Evolutionary conservation across 768 basidiomycete genomes (phyloP).

Genomic region (Termitomyces sp.): DNA sequence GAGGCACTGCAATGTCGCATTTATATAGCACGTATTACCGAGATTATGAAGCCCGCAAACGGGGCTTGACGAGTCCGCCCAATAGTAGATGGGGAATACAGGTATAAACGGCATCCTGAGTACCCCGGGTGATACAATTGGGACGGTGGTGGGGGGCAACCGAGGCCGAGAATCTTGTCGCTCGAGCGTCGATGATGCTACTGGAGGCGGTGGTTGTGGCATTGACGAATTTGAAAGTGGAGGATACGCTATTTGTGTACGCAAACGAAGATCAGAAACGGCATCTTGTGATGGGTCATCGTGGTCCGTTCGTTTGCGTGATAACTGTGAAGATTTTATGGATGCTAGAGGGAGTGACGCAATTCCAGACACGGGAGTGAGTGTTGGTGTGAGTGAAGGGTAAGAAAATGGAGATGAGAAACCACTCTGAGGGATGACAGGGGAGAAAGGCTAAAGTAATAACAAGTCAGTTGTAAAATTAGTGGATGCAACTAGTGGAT

Average conservation of each 20-base stretch:
- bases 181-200: conserved; percentile 62
- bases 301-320: conserved; percentile 74
- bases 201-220: conserved; percentile 75
- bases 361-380: conserved; percentile 35
- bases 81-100: conserved; percentile 78
- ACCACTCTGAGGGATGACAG: conserved; percentile 28
- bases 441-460: conserved; percentile 24
- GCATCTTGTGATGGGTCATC: conserved; percentile 73
- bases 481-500: neutral
- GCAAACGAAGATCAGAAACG: conserved; percentile 37
- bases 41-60: conserved; percentile 89
- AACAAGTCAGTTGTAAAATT: neutral
- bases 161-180: conserved; percentile 70
- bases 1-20: conserved; percentile 94
- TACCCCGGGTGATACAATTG: conserved; percentile 39
- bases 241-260: conserved; percentile 75
- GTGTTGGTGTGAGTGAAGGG: conserved; percentile 37
- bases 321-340: conserved; percentile 64
- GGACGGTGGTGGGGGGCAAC: conserved; percentile 31
- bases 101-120: conserved; percentile 53
- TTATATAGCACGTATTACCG: conserved; percentile 99
- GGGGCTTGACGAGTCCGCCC: conserved; percentile 75
- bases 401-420: conserved; percentile 30
- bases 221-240: conserved; percentile 56
- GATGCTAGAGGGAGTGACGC: conserved; percentile 81